Percentiles rank a stretch among this genome's conserved stretches.
These are phyloP conservation scores for Aquanectria penicillioides DNA, from an alignment of 2,329 filamentous ascomycete species.

Conservation along the genomic window DNA sequence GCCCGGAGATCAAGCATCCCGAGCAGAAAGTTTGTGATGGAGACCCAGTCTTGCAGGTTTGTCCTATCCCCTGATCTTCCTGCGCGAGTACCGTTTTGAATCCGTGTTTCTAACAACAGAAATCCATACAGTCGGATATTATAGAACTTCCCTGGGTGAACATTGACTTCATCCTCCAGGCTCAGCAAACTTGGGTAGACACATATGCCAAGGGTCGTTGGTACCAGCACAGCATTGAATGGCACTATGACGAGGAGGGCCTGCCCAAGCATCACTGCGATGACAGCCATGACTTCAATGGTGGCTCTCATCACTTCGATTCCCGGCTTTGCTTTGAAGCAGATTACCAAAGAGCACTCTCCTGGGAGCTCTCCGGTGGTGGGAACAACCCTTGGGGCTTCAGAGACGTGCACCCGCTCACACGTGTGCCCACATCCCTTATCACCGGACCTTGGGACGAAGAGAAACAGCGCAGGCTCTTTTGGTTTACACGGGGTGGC, in stretches of 20 bases:
- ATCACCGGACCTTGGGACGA: constrained; percentile 55
- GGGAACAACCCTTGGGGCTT: constrained; percentile 33
- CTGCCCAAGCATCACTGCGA: constrained; percentile 18
- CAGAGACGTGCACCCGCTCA: constrained; percentile 51
- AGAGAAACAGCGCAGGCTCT: constrained; percentile 52
- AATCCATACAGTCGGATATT: constrained; percentile 50
- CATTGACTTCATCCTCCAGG: constrained; percentile 58
- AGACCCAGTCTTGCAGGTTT: constrained; percentile 57
- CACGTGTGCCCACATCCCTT: constrained; percentile 52
- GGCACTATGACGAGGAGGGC: constrained; percentile 6
- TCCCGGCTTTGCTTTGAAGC: constrained; percentile 49
- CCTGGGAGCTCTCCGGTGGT: constrained; percentile 36
- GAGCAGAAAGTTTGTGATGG: constrained; percentile 41
- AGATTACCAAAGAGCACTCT: constrained; percentile 45
- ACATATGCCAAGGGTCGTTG: constrained; percentile 47
- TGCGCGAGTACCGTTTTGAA: background rate
- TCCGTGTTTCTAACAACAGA: background rate
- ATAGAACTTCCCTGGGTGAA: constrained; percentile 56
- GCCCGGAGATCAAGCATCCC: constrained; percentile 17
- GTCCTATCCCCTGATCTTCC: constrained; percentile 22
- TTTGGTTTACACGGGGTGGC: constrained; percentile 57
- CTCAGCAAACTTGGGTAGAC: constrained; percentile 59
- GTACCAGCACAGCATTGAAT: constrained; percentile 46
- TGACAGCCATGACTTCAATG: constrained; percentile 31
- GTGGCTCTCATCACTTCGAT: constrained; percentile 44